Evolutionary conservation across 352 stramenopile genomes (phyloP), one percentile per base, ranked within the genome.

Genomic region (Thraustochytrium striatum): DNA sequence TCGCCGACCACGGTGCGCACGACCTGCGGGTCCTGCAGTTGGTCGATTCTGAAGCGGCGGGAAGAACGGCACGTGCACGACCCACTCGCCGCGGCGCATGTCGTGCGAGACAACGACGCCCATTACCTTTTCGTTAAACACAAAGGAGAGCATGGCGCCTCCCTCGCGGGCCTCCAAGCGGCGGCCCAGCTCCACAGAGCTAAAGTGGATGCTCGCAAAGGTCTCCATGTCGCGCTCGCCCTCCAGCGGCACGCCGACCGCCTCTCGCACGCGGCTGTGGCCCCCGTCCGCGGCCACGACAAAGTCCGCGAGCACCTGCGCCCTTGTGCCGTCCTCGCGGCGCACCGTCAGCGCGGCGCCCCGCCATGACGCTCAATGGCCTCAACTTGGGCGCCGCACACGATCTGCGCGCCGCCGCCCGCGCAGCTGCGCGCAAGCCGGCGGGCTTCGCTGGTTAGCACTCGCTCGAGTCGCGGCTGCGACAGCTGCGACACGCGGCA

Each of bases 131-230:
- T 89, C 84, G 82, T 88, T 87, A 79, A 90, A 92, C 19, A 97
- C 84, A 81, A 97, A 97, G 84, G 97, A 96, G 39, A 98, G 85
- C 94, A 98, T 98, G 39, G 87, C 92, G 16, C 87, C 87, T 69
- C 91, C 88, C 57, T 91, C 85, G 3, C 85, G 69, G 2, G 86
- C 87, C 19, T 2, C 8, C 72, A 86, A 82, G 3, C 82, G 38
- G 9, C 72, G 61, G 25, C 82, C 57, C 7, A 90, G 82, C 47
- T 82, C 82, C 61, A 87, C 85, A 83, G 89, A 95, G 39, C 87
- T 93, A 85, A 97, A 97, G 68, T 98, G 93, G 21, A 98, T 88
- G 82, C 97, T 98, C 19, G 95, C 91, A 58, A 98, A 90, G 72
- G 89, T 91, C 86, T 97, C 93, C 25, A 97, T 72, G 44, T 91